These are phyloP conservation scores for Claviceps paspali DNA, from an alignment of 2,329 filamentous ascomycete species.

Conservation along the genomic window DNA sequence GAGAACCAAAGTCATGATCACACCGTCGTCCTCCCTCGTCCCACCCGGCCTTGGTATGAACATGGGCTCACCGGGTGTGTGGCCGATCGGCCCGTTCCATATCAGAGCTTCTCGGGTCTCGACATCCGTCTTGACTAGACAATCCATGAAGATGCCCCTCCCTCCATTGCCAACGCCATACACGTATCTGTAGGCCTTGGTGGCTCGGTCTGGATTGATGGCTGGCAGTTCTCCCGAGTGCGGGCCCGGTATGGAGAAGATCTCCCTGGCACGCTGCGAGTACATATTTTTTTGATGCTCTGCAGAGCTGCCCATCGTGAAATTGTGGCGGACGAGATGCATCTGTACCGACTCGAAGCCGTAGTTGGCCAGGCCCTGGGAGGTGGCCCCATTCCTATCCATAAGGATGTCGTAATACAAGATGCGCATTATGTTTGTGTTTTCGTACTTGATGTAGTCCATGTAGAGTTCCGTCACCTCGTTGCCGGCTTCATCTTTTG, in stretches of 20 bases:
- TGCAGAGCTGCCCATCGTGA: constrained; percentile 18
- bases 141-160: constrained; percentile 44
- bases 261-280: constrained; percentile 15
- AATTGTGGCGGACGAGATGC: constrained; percentile 27
- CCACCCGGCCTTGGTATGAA: constrained; percentile 38
- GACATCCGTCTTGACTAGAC: constrained; percentile 50
- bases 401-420: constrained; percentile 58
- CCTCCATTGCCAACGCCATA: constrained; percentile 44
- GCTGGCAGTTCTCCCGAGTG: constrained; percentile 49
- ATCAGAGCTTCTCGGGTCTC: constrained; percentile 32
- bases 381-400: constrained; percentile 30
- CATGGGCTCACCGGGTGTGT: constrained; percentile 55
- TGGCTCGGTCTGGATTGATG: constrained; percentile 43
- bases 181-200: constrained; percentile 40
- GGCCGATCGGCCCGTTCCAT: constrained; percentile 42
- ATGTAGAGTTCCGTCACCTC: constrained; percentile 37
- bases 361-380: constrained; percentile 26
- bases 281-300: constrained; percentile 7
- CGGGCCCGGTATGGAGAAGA: constrained; percentile 33
- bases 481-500: constrained; percentile 18
- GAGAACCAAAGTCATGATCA: constrained; percentile 46
- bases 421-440: constrained; percentile 45
- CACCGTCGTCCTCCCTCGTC: constrained; percentile 45
- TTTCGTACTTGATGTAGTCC: constrained; percentile 50
- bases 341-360: constrained; percentile 20